Base-by-base conservation (phyloP, 2,329 filamentous ascomycete species). In the Emmonsiellopsis sp. region DNA sequence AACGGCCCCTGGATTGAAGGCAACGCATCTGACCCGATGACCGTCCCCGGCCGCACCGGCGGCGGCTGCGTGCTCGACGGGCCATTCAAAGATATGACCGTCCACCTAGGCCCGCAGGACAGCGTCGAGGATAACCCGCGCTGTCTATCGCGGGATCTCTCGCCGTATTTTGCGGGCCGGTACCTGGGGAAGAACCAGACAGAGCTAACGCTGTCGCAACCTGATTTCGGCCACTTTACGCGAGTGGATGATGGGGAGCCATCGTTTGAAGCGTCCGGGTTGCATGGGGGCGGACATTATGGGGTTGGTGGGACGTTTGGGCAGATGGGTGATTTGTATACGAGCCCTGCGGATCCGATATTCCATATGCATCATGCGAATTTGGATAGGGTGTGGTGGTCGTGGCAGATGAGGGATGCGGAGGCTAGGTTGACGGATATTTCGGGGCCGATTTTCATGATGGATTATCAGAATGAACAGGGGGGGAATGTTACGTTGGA, bases 361-460 rank as follows among this genome's bases (percentile, higher is more conserved):
- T 76, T 76, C 62, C 76, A 65, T 55, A 61, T 76, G 11, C 73
- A 75, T 56, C 73, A 76, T 55, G 65, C 66, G 1, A 66, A 68
- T 58, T 70, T 76, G 26, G 75, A 77, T 55, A 64, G 73, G 8
- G 60, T 67, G 7, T 77, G 67, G 62, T 74, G 70, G 70, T 72
- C 69, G 7, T 77, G 74, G 75, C 74, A 77, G 59, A 73, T 35
- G 50, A n/a, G 34, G 20, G 50, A 52, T 41, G 11, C 20, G 30
- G 16, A 52, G 30, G 43, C 20, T 9, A 10, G 50, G 34, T 32
- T 45, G 50, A 32, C 15, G 26, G 38, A 44, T 30, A 46, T 52
- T 7, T 35, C 40, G 9, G 50, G 50, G 6, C 40, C 50, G 8
- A 16, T 30, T 26, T 16, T 30, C 9, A 16, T 52, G 26, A 52